Evolutionary conservation across 2,329 filamentous ascomycete species (phyloP).

Genomic region (Uncinocarpus reesii): DNA sequence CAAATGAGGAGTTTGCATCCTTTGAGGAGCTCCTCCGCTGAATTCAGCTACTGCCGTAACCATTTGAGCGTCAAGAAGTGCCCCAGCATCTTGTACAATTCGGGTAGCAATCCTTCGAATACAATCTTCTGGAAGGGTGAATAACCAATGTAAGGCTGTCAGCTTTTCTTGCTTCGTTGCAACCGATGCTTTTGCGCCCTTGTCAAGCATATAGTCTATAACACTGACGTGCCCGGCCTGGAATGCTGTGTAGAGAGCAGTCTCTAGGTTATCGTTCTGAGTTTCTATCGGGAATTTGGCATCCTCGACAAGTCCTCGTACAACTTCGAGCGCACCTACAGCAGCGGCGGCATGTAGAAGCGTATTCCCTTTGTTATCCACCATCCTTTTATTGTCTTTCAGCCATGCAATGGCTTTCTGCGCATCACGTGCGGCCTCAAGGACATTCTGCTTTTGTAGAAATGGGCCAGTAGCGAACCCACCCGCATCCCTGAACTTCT

Average conservation of each 20-base stretch:
- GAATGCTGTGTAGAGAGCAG: slow-evolving; percentile 24
- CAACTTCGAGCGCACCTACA: slow-evolving; percentile 16
- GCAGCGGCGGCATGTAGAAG: slow-evolving; percentile 22
- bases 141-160: slow-evolving; percentile 23
- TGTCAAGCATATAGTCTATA: slow-evolving; percentile 21
- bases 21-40: slow-evolving; percentile 18
- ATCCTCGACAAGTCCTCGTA: slow-evolving; percentile 18
- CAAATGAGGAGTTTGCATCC: slow-evolving; percentile 23
- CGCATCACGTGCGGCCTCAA: slow-evolving; percentile 14
- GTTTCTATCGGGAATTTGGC: slow-evolving; percentile 16
- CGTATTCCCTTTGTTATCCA: slow-evolving; percentile 23
- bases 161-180: slow-evolving; percentile 17
- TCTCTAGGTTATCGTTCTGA: slow-evolving; percentile 23
- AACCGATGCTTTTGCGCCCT: slow-evolving; percentile 19
- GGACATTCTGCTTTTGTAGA: slow-evolving; percentile 16
- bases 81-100: slow-evolving; percentile 18
- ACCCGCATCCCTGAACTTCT: slow-evolving; percentile 19
- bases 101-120: slow-evolving; percentile 17
- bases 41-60: slow-evolving; percentile 15
- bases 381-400: slow-evolving; percentile 8
- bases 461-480: slow-evolving; percentile 23
- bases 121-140: slow-evolving; percentile 18
- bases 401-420: slow-evolving; percentile 14
- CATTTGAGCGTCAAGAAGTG: slow-evolving; percentile 20
- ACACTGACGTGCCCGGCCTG: slow-evolving; percentile 22